Conservation (phyloP, 2,329 filamentous ascomycete species). For the Dichotomopilus funicola region DNA sequence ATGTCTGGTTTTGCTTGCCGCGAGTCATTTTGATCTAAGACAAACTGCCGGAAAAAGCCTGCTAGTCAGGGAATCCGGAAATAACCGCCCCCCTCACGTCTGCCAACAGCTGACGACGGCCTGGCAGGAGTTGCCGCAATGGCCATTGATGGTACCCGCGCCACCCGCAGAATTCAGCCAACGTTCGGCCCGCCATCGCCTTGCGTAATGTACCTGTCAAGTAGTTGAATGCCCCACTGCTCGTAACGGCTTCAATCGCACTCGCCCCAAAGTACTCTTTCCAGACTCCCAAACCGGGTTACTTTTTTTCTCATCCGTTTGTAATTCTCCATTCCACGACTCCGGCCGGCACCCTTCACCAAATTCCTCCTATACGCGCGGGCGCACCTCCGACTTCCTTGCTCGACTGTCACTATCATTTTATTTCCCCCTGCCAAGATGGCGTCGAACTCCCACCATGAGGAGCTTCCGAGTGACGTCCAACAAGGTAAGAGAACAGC, state of each 20-base stretch:
- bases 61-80: constrained; percentile 11
- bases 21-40: constrained; percentile 6
- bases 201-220: constrained; percentile 14
- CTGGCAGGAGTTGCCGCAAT: not conserved
- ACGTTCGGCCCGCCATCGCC: constrained; percentile 6
- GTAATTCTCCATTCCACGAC: not conserved
- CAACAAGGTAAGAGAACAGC: constrained; percentile 7
- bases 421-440: constrained; percentile 9
- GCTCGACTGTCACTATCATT: not conserved
- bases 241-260: constrained; percentile 13
- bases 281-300: too few species aligned
- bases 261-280: not conserved
- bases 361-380: not conserved
- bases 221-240: constrained; percentile 18
- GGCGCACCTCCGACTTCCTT: not conserved
- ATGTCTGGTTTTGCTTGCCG: not conserved
- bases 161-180: constrained; percentile 15
- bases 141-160: constrained; percentile 12
- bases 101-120: not conserved
- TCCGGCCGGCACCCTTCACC: not conserved
- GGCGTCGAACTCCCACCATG: constrained; percentile 10
- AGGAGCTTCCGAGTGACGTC: constrained; percentile 5
- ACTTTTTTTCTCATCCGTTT: not conserved
- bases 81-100: constrained; percentile 9
- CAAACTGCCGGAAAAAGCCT: not conserved